Percentiles rank a stretch among this genome's conserved stretches.
These are phyloP conservation scores for Paecilomyces sp. DNA, from an alignment of 2,329 filamentous ascomycete species.

Conservation along the genomic window DNA sequence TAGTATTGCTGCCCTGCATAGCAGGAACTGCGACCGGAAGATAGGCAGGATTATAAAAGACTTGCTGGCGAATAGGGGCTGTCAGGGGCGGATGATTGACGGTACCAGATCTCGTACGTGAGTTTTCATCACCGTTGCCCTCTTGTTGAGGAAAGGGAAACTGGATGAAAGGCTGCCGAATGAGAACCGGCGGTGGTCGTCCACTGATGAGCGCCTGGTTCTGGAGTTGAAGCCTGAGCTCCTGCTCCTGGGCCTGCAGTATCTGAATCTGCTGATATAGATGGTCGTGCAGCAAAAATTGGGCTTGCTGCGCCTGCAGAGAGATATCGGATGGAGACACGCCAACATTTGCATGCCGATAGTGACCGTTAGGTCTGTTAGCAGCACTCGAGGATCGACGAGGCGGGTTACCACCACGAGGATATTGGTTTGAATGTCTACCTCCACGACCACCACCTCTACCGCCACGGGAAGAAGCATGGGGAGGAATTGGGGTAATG, in stretches of 20 bases:
- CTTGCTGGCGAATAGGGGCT: slow-evolving; percentile 24
- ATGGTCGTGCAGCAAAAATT: slow-evolving; percentile 42
- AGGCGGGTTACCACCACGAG: slow-evolving; percentile 40
- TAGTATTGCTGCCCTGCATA: slow-evolving; percentile 34
- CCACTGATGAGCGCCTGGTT: slow-evolving; percentile 38
- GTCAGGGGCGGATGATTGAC: slow-evolving; percentile 27
- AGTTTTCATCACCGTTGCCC: slow-evolving; percentile 25
- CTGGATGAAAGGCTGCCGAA: slow-evolving; percentile 35
- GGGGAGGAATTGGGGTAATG: slow-evolving; percentile 36
- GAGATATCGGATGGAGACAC: slow-evolving; percentile 32
- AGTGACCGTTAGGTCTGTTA: slow-evolving; percentile 23
- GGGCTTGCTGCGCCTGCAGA: slow-evolving; percentile 39
- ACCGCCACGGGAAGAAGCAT: slow-evolving; percentile 41
- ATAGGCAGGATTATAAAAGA: slow-evolving; percentile 28
- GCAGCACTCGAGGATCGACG: slow-evolving; percentile 53
- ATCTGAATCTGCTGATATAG: slow-evolving; percentile 44
- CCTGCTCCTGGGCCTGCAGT: slow-evolving; percentile 44
- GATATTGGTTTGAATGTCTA: slow-evolving; percentile 41
- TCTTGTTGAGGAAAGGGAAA: slow-evolving; percentile 32
- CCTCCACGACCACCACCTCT: slow-evolving; percentile 44
- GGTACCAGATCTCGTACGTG: slow-evolving; percentile 30
- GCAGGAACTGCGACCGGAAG: slow-evolving; percentile 29
- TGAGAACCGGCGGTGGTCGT: slow-evolving; percentile 30
- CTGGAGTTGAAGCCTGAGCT: slow-evolving; percentile 40
- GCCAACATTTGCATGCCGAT: slow-evolving; percentile 29